phyloP scores from a whole-genome alignment of 306 rosid genomes.

The Corylus americana region DNA sequence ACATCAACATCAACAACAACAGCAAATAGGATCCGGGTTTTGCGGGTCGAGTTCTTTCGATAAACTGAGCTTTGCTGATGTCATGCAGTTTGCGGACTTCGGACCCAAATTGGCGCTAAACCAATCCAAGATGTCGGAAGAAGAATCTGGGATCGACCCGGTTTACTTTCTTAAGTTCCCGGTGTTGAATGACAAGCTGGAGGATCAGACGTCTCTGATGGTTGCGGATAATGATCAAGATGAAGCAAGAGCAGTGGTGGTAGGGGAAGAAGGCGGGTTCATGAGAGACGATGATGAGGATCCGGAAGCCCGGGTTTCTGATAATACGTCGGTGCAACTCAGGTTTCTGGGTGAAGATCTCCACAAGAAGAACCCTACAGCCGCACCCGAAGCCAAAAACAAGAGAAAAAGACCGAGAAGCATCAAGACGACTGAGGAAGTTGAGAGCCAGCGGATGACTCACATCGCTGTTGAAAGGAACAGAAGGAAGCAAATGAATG shows the following conservation, averaged over 20 bases:
- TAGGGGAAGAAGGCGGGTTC: slow-evolving; percentile 18
- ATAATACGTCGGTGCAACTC: slow-evolving; percentile 48
- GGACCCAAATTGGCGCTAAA: slow-evolving; percentile 78
- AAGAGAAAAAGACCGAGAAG: slow-evolving; percentile 78
- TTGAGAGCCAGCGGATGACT: slow-evolving; percentile 95
- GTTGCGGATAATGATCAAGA: slow-evolving; percentile 23
- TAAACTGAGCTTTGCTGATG: slow-evolving; percentile 78
- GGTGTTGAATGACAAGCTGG: slow-evolving; percentile 63
- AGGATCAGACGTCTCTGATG: slow-evolving; percentile 39
- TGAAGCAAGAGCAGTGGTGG: slow-evolving; percentile 16
- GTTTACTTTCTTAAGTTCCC: slow-evolving; percentile 91
- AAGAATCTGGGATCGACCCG: slow-evolving; percentile 61
- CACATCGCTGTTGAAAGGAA: slow-evolving; percentile 92
- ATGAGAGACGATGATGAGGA: slow-evolving; percentile 38
- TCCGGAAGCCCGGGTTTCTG: slow-evolving; percentile 32
- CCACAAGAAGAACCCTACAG: slow-evolving; percentile 20
- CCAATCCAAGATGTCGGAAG: slow-evolving; percentile 50
- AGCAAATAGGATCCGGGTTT: slow-evolving; percentile 35
- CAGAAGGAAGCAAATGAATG: slow-evolving; percentile 94
- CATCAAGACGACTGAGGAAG: slow-evolving; percentile 78
- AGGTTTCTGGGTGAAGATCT: slow-evolving; percentile 44
- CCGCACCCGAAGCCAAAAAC: slow-evolving; percentile 39
- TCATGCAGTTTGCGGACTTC: slow-evolving; percentile 94
- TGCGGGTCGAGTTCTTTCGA: slow-evolving; percentile 50
- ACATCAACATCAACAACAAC: slow-evolving; percentile 26